A percentile compares a stretch with the other conserved stretches of the same genome.
phyloP scores from a whole-genome alignment of 768 basidiomycete species.

The Leucosporidium scottii region DNA sequence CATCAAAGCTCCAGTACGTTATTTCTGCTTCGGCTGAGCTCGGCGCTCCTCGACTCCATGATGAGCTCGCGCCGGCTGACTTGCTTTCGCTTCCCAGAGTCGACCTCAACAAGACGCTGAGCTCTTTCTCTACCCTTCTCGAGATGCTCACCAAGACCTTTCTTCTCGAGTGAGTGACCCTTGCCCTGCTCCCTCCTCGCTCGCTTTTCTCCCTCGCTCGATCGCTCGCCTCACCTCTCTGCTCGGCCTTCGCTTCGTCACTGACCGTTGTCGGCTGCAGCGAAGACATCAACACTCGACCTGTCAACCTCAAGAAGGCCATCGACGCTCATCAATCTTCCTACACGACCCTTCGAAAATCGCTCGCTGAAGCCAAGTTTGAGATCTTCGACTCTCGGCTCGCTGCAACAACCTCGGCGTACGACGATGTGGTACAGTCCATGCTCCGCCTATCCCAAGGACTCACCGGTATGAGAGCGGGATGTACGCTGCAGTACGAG shows the following conservation, averaged over 20 bases:
- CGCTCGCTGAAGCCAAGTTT: slow-evolving; percentile 74
- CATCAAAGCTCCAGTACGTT: slow-evolving; percentile 60
- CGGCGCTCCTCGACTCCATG: too few species aligned
- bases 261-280: too few species aligned
- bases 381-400: slow-evolving; percentile 52
- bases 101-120: slow-evolving; percentile 64
- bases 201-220: neutral
- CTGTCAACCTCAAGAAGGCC: slow-evolving; percentile 63
- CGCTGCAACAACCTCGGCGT: slow-evolving; percentile 23
- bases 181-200: slow-evolving; percentile 30
- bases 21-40: neutral
- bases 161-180: slow-evolving; percentile 64
- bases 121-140: slow-evolving; percentile 81
- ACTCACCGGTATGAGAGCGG: slow-evolving; percentile 77
- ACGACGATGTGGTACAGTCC: slow-evolving; percentile 53
- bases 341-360: slow-evolving; percentile 82
- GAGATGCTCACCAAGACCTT: slow-evolving; percentile 76
- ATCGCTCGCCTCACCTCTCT: neutral
- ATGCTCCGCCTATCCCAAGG: slow-evolving; percentile 89
- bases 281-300: slow-evolving; percentile 49
- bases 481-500: slow-evolving; percentile 75
- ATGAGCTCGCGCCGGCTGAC: neutral
- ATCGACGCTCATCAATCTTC: slow-evolving; percentile 78
- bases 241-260: too few species aligned
- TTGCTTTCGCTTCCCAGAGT: slow-evolving; percentile 35